Base-by-base conservation (phyloP, 2,329 filamentous ascomycete species). In the Microdochium nivale region DNA sequence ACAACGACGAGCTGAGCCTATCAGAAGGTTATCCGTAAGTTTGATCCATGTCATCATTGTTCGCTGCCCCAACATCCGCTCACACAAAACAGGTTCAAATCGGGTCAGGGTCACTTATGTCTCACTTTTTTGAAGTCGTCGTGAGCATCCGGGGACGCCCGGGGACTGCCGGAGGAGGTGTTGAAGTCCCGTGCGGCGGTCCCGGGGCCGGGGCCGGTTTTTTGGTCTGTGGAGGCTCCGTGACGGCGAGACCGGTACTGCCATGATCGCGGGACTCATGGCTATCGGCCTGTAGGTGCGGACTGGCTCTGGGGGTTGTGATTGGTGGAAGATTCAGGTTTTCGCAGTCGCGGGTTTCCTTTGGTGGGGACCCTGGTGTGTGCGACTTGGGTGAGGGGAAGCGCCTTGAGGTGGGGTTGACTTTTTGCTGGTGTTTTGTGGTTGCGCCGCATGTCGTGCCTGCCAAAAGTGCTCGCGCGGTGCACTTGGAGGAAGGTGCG, bases 1-100 rank as follows among this genome's bases (percentile, higher is more conserved):
- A 23, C 40, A 21, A 44, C 40, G 40, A 44, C 40, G 40, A 44
- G 40, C 40, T n/a, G n/a, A 19, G 33, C 16, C 40, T 24, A 44
- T 44, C 40, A 44, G 40, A 44, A 44, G 40, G 40, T 44, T 44
- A 44, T 44, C 40, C 40, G 40, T n/a, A n/a, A n/a, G n/a, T n/a
- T n/a, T n/a, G n/a, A n/a, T n/a, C n/a, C n/a, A n/a, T n/a, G n/a
- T n/a, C n/a, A n/a, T n/a, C n/a, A n/a, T n/a, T n/a, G n/a, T n/a
- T n/a, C n/a, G n/a, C n/a, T n/a, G n/a, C n/a, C n/a, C n/a, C n/a
- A n/a, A n/a, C n/a, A n/a, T n/a, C n/a, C n/a, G n/a, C n/a, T n/a
- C n/a, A n/a, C n/a, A n/a, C n/a, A n/a, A n/a, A n/a, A n/a, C n/a
- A n/a, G n/a, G n/a, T 44, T 44, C 40, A 44, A 44, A 44, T 44